Base-by-base conservation (phyloP, 2,329 filamentous ascomycete genomes). In the Cercospora zeae-maydis region DNA sequence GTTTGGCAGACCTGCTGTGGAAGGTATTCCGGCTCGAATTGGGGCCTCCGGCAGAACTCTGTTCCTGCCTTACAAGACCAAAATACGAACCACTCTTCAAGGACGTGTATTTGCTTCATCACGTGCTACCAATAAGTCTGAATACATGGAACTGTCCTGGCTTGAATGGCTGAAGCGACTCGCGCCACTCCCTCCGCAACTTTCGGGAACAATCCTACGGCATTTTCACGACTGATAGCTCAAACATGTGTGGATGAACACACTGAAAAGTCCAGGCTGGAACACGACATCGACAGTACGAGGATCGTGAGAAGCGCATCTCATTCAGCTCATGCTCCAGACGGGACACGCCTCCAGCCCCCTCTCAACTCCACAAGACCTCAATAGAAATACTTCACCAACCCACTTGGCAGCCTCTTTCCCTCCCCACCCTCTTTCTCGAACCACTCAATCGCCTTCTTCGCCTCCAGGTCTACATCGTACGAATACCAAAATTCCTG, bases 371-470 rank as follows among this genome's bases (percentile, higher is more conserved):
- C 7, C 8, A 42, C 37, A 10, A 19, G 8, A 11, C 24, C 9
- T 59, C 31, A 59, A 19, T 59, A 64, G 31, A 64, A 61, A 36
- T 61, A 59, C 54, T 54, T 58, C 13, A 64, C 58, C n/a, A 58
- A 33, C 1, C 59, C 58, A 24, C 21, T 36, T 0, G 54, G 58
- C 24, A 27, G 6, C 24, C 24, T 27, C 24, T 27, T 6, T 6
- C 24, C 24, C 24, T 27, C 6, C 24, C 24, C 3, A 27, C 24
- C 24, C 6, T 27, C 24, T 27, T 6, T 27, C 24, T 27, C 24
- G 6, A 27, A 27, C 24, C 24, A 27, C 24, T 27, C 24, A 31
- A 62, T 49, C 16, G 59, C 62, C 21, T 51, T 54, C n/a, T 39
- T 21, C 37, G 59, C 59, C 49, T 64, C 53, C 31, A 21, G 10